phyloP scores from a whole-genome alignment of 1,139 yeast species.

The Zygosaccharomyces sapae region DNA sequence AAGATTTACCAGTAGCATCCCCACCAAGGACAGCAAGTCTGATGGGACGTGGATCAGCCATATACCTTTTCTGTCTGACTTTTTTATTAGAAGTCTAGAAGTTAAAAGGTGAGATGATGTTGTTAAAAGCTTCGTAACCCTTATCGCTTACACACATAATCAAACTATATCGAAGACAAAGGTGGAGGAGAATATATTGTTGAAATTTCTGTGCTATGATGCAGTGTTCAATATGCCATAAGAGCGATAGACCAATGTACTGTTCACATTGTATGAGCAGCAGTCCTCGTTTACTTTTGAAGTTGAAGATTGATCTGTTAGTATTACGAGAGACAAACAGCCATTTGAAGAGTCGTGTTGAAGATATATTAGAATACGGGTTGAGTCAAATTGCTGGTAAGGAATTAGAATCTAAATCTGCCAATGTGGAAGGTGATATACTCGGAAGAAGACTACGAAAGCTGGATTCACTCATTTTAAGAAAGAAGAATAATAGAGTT shows the following conservation, averaged over 20 bases:
- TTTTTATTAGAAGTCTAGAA: no score
- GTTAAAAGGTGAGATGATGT: no score
- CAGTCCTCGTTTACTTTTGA: slow-evolving; percentile 25
- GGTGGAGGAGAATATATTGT: background rate
- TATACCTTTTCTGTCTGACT: background rate
- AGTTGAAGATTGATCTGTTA: slow-evolving; percentile 20
- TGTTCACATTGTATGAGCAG: slow-evolving; percentile 31
- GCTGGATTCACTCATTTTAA: slow-evolving; percentile 21
- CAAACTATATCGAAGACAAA: no score
- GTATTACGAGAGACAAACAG: slow-evolving; percentile 17
- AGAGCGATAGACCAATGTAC: slow-evolving; percentile 20
- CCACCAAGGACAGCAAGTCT: slow-evolving; percentile 37
- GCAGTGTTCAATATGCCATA: slow-evolving; percentile 26
- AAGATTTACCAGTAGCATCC: slow-evolving; percentile 40
- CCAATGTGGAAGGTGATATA: slow-evolving; percentile 15
- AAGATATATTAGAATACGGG: slow-evolving; percentile 18
- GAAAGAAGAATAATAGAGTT: slow-evolving; percentile 19
- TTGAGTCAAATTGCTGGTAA: slow-evolving; percentile 7
- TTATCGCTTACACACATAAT: no score
- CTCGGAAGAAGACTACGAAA: slow-evolving; percentile 21
- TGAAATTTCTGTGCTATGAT: slow-evolving; percentile 11
- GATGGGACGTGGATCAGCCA: slow-evolving; percentile 29
- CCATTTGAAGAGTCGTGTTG: slow-evolving; percentile 19
- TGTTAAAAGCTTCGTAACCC: background rate
- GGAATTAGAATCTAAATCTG: slow-evolving; percentile 8